phyloP scores from a whole-genome alignment of 306 rosid genomes.

The cucumber (Cucumis sativus) region Cucumber_9930_V3 NC_026656.2:19775501-19776000 shows the following conservation, averaged over 20 bases:
- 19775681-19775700: slow-evolving; percentile 87
- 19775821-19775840: slow-evolving; percentile 76
- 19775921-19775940: background rate
- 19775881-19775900: slow-evolving; percentile 16
- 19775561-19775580: slow-evolving; percentile 86
- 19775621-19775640: slow-evolving; percentile 69
- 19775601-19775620: slow-evolving; percentile 74
- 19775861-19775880: slow-evolving; percentile 95
- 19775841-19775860: slow-evolving; percentile 77
- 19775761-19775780: slow-evolving; percentile 71
- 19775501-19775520: slow-evolving; percentile 64
- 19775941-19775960: background rate
- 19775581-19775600: slow-evolving; percentile 80
- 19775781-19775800: slow-evolving; percentile 56
- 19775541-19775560: slow-evolving; percentile 59
- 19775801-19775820: slow-evolving; percentile 66
- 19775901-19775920: slow-evolving; percentile 7
- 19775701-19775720: slow-evolving; percentile 72
- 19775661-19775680: slow-evolving; percentile 81
- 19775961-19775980: background rate
- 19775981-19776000: background rate
- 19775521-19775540: slow-evolving; percentile 76
- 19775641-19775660: slow-evolving; percentile 63
- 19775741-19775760: slow-evolving; percentile 83
- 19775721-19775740: slow-evolving; percentile 66